Evolutionary conservation across 2,329 filamentous ascomycete genomes (phyloP), one percentile per base, ranked within the genome.

Genomic region (Xylaria sp.): DNA sequence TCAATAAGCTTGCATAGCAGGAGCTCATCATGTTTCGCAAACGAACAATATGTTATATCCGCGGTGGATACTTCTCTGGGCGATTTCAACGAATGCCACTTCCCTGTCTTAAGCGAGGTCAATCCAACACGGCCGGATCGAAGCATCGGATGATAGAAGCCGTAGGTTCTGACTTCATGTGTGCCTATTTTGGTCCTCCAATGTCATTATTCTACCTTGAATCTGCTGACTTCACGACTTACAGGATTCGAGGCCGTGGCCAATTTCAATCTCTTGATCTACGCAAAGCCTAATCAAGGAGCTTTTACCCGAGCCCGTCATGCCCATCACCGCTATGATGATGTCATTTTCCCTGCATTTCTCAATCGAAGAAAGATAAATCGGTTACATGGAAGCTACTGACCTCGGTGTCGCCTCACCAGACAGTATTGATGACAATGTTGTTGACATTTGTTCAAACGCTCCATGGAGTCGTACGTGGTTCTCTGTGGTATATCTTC

Each of bases 281-380:
- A 60, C 64, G 23, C 60, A 62, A 13, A 57, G 39, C 7, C 33
- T 58, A n/a, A 72, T 65, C 18, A 72, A 31, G 8, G 71, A 60
- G 12, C 66, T 72, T 52, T 72, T 72, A 7, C 68, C 71, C 1
- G 66, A 62, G 12, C 71, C 71, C 3, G 71, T 72, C 56, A 58
- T 59, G 9, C 68, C 68, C 56, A 70, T 68, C 51, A 70, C 15
- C 1, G 67, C 67, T 13, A 69, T 59, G 23, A 67, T 36, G 3
- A 67, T 43, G 18, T 69, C 58, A 60, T 62, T 58, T 2, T 8
- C 52, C 1, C 67, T 69, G 7, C 3, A 13, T 1, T 6, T 33
- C 8, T 68, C 3, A 60, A 62, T 52, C 28, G 10, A 23, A 28
- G 8, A 41, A 13, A 25, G 36, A 3, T 41, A 51, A 8, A 46